phyloP scores from a whole-genome alignment of 2,329 filamentous ascomycete genomes.

The Hypoxylon sp. region DNA sequence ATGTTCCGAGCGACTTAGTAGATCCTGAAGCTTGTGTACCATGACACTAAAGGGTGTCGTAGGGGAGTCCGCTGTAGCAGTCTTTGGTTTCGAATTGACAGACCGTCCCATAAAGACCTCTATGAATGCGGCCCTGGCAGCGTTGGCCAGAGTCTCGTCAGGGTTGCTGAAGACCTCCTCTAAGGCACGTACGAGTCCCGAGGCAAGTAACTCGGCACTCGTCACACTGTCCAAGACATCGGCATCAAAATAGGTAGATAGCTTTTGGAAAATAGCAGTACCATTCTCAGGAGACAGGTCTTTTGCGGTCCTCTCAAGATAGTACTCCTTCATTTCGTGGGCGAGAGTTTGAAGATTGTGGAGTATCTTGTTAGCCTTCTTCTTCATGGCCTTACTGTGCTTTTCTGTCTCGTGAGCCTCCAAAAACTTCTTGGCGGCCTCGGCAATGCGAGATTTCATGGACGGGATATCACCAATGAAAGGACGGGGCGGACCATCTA shows the following conservation, averaged over 20 bases:
- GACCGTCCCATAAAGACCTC: constrained; percentile 89
- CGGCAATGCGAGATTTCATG: constrained; percentile 78
- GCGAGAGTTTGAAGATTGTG: constrained; percentile 78
- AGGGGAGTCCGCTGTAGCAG: constrained; percentile 74
- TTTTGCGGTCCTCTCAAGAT: constrained; percentile 66
- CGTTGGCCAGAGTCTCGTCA: constrained; percentile 68
- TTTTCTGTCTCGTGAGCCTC: constrained; percentile 84
- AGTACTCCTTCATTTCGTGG: constrained; percentile 77
- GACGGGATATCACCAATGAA: constrained; percentile 63
- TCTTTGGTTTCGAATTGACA: constrained; percentile 73
- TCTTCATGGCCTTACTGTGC: constrained; percentile 77
- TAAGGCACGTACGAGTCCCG: constrained; percentile 86
- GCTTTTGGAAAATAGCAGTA: constrained; percentile 74
- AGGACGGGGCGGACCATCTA: constrained; percentile 65
- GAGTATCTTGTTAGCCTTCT: constrained; percentile 82
- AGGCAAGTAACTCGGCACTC: constrained; percentile 92
- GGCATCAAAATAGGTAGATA: constrained; percentile 88
- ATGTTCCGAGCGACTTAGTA: constrained; percentile 95
- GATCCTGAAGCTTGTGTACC: constrained; percentile 93
- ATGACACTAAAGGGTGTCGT: constrained; percentile 89
- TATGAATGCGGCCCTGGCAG: constrained; percentile 85
- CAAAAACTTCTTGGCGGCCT: constrained; percentile 84
- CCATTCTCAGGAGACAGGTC: constrained; percentile 64
- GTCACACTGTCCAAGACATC: constrained; percentile 94
- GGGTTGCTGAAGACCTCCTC: constrained; percentile 84